Base-by-base conservation (phyloP, 306 rosid genomes). In the Quercus glauca region DNA sequence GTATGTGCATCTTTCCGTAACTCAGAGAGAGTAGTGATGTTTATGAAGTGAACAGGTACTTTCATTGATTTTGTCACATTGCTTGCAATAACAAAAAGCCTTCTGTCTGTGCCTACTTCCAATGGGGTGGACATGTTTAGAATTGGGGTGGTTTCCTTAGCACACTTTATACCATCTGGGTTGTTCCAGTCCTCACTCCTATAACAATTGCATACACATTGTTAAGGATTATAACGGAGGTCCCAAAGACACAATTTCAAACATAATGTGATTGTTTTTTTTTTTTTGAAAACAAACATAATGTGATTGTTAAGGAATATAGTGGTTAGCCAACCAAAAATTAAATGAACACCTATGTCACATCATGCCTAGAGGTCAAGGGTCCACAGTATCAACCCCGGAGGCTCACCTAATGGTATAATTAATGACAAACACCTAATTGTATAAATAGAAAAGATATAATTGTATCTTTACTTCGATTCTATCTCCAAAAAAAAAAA, bases 181-280 rank as follows among this genome's bases (percentile, higher is more conserved):
- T 93, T 93, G 88, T 87, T 82, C 99, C 99, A 95, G 71, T 87
- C 94, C 60, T 85, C 83, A 72, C 99, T 95, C 98, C 99, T 94
- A 56, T 35, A 55, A 2, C 11, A 57, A 21, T 68, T n/a, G 7
- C 15, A 60, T 60, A 14, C 9, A 3, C 29, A 10, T 8, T 58
- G 31, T 41, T 41, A 41, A 41, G 45, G 45, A 41, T 8, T 41
- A 41, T 8, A 64, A n/a, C 29, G 5, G 13, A 19, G 52, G 14
- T 35, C 72, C 25, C 41, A 3, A 18, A 29, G 2, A 14, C 19
- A 63, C 20, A 63, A 3, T 23, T 60, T 60, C 41, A 64, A 64
- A 12, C 25, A 6, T 6, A 65, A 19, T 49, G 5, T 49, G 68
- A 56, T 21, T 41, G 18, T n/a, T 25, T 37, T 37, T 37, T 35